Conservation (phyloP, 2,329 filamentous ascomycete species). For the Blastomyces gilchristii region DNA sequence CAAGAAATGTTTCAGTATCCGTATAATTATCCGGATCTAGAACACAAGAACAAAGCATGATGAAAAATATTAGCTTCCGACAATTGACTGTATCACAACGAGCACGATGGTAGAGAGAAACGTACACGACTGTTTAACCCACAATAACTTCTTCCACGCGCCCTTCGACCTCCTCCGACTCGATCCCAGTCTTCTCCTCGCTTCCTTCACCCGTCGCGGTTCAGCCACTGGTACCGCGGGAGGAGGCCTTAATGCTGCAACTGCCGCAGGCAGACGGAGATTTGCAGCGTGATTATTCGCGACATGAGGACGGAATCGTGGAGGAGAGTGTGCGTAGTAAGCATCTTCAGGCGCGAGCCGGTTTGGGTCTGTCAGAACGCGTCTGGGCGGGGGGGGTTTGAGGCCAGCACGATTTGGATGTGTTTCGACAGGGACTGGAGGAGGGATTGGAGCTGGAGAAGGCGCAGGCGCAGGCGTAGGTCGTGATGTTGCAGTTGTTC, state of each 20-base stretch:
- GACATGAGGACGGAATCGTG: constrained; percentile 37
- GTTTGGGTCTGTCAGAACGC: constrained; percentile 47
- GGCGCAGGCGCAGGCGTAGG: constrained; percentile 8
- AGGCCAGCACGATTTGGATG: constrained; percentile 34
- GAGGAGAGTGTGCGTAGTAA: constrained; percentile 54
- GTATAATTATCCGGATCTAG: constrained; percentile 97
- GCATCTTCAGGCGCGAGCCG: constrained; percentile 79
- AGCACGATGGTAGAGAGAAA: constrained; percentile 11
- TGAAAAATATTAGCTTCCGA: neutral
- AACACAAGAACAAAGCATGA: neutral
- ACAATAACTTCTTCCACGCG: constrained; percentile 89
- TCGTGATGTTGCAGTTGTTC: constrained; percentile 18
- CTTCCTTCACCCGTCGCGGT: constrained; percentile 28
- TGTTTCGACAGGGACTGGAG: constrained; percentile 38
- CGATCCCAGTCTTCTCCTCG: constrained; percentile 45
- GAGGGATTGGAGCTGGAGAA: constrained; percentile 31
- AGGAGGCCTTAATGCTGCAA: constrained; percentile 34
- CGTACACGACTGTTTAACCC: constrained; percentile 92
- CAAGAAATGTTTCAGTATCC: constrained; percentile 90
- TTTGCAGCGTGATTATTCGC: constrained; percentile 28
- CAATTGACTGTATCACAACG: neutral
- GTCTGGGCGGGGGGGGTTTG: constrained; percentile 22
- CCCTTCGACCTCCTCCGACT: constrained; percentile 59
- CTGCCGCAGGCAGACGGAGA: constrained; percentile 24
- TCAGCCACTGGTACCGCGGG: constrained; percentile 31